A percentile compares a stretch with the other conserved stretches of the same genome.
phyloP scores from a whole-genome alignment of 225 moss, liverwort and hornwort species.

The Antitrichia curtipendula region DNA sequence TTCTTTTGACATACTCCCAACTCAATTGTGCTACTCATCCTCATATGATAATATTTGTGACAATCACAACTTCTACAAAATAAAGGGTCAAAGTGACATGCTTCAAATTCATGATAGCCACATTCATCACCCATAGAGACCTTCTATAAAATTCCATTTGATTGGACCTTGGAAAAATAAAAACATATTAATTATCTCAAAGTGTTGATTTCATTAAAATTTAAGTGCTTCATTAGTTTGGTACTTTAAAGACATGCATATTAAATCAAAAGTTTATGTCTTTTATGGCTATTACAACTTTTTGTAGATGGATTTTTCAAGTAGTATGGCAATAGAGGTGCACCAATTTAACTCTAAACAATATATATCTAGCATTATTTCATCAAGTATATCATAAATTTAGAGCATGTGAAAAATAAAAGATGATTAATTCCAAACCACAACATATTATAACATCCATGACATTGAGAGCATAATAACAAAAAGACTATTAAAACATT shows the following conservation, averaged over 20 bases:
- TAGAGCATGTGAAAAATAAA: background rate
- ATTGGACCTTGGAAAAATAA: background rate
- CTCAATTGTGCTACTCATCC: no score
- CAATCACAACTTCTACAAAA: background rate
- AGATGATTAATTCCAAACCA: background rate
- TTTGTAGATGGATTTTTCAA: no score
- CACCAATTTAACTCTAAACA: background rate
- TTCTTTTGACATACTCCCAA: background rate
- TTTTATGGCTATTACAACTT: no score
- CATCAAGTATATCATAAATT: background rate
- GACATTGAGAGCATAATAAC: background rate
- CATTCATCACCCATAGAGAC: background rate
- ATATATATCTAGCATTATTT: background rate
- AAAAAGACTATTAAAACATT: background rate
- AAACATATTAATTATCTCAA: background rate
- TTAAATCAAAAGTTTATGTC: no score
- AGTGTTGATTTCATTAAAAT: background rate
- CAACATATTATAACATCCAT: background rate
- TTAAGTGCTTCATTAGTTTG: background rate
- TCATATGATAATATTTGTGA: background rate
- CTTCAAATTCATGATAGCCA: background rate
- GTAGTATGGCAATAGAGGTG: no score
- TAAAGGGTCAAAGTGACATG: background rate
- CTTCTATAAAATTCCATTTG: background rate
- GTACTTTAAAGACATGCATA: no score